Conservation (phyloP, 139 green algal genomes). For the Asterochloris erici region DNA sequence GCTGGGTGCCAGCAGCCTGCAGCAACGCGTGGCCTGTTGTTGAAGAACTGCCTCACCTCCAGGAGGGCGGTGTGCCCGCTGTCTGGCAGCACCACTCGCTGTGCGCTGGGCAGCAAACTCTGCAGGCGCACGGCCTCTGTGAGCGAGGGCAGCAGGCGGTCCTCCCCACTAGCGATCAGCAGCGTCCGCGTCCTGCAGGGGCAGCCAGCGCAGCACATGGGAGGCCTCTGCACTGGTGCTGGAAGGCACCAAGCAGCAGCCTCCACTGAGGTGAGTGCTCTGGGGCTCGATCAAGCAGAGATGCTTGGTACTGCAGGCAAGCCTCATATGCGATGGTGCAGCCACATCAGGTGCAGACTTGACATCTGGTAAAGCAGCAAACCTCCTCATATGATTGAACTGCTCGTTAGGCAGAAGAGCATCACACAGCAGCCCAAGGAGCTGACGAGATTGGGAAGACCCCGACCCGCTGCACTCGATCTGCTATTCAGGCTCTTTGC, state of each 20-base stretch:
- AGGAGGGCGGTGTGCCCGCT: slow-evolving; percentile 64
- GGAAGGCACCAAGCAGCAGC: background rate
- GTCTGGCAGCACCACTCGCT: slow-evolving; percentile 52
- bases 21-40: background rate
- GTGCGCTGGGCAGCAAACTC: slow-evolving; percentile 36
- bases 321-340: no score
- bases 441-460: no score
- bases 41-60: slow-evolving; percentile 25
- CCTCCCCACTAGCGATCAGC: slow-evolving; percentile 41
- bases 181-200: slow-evolving; percentile 28
- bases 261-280: background rate
- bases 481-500: background rate
- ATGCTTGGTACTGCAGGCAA: no score
- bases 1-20: background rate
- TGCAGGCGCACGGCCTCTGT: slow-evolving; percentile 52
- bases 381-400: no score
- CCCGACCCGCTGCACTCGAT: background rate
- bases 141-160: slow-evolving; percentile 60
- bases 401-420: no score
- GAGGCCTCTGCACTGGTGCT: no score
- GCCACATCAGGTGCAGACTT: no score
- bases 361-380: no score
- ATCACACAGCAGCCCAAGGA: no score
- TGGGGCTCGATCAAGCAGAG: background rate
- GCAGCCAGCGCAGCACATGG: background rate